Evolutionary conservation across 1,139 yeast species (phyloP).

Genomic region (Suhomyces panamericanus): DNA sequence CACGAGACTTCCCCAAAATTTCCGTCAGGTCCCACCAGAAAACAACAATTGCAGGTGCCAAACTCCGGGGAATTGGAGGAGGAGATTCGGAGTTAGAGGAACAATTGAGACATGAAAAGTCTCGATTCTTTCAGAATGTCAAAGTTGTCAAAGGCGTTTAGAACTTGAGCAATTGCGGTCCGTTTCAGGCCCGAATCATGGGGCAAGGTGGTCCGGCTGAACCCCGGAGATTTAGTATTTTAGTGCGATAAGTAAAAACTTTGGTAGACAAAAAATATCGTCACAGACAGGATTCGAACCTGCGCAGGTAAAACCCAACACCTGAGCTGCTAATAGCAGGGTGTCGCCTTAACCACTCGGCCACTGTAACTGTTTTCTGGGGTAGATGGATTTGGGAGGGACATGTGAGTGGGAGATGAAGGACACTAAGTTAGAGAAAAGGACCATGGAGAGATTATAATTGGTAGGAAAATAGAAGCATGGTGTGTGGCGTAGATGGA

Average conservation of each 20-base stretch:
- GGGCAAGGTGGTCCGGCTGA: neutral
- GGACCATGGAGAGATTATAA: too few relatives aligned
- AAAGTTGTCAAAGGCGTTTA: neutral
- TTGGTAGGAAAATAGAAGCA: too few relatives aligned
- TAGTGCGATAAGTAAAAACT: neutral
- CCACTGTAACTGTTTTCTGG: constrained; percentile 19
- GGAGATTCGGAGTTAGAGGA: neutral
- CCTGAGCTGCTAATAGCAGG: constrained; percentile 49
- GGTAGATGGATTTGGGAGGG: neutral
- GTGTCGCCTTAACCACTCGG: constrained; percentile 31
- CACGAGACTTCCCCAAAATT: constrained; percentile 5
- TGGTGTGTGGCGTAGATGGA: too few relatives aligned
- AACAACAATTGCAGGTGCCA: neutral
- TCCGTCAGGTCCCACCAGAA: neutral
- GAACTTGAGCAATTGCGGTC: neutral
- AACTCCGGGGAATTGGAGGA: constrained; percentile 1
- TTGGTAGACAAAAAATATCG: constrained; percentile 43
- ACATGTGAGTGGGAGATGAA: neutral
- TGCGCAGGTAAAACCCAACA: constrained; percentile 85
- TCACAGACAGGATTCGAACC: constrained; percentile 90
- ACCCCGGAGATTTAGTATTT: neutral
- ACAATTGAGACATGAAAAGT: too few relatives aligned
- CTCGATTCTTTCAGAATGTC: too few relatives aligned
- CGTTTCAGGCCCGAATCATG: neutral
- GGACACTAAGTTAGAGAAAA: neutral